These are phyloP conservation scores for Ottelia alismoides DNA, from an alignment of 106 monocot genomes.

Conservation along the genomic window DNA sequence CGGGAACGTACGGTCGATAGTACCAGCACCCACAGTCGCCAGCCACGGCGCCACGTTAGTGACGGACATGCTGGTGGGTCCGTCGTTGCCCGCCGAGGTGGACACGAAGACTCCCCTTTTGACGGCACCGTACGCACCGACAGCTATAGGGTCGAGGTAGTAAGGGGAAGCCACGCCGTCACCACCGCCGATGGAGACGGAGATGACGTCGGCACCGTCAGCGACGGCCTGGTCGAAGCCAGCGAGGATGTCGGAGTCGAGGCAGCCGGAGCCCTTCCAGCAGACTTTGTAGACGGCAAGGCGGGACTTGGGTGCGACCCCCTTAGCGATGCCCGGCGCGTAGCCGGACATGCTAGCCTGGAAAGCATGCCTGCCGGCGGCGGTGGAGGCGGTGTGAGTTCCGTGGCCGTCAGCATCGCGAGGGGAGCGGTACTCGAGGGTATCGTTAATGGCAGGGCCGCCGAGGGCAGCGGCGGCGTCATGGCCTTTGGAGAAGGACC, in stretches of 20 bases:
- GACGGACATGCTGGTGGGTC: constrained; percentile 59
- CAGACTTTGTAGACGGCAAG: constrained; percentile 82
- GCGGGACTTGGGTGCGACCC: constrained; percentile 87
- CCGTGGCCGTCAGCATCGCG: constrained; percentile 84
- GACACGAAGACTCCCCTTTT: constrained; percentile 76
- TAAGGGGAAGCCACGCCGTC: constrained; percentile 82
- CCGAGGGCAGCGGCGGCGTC: constrained; percentile 65
- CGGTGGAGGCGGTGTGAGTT: constrained; percentile 91
- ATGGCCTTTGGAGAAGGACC: constrained; percentile 64
- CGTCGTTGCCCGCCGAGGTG: constrained; percentile 82
- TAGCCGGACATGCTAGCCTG: constrained; percentile 76
- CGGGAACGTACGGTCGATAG: constrained; percentile 86
- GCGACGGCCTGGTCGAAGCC: constrained; percentile 74
- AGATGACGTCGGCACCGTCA: constrained; percentile 72
- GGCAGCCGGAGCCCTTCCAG: constrained; percentile 76
- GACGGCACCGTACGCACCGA: constrained; percentile 62
- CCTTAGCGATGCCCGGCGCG: constrained; percentile 69
- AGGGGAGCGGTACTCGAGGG: constrained; percentile 54
- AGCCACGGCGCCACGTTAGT: constrained; percentile 92
- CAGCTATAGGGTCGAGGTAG: constrained; percentile 76
- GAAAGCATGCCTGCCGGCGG: constrained; percentile 69
- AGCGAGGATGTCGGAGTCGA: constrained; percentile 90
- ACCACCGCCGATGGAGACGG: constrained; percentile 69
- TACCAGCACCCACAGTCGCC: constrained; percentile 82
- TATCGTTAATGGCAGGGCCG: constrained; percentile 66